Base-by-base conservation (phyloP, 2,329 filamentous ascomycete species). In the Talaromyces marneffei region DNA sequence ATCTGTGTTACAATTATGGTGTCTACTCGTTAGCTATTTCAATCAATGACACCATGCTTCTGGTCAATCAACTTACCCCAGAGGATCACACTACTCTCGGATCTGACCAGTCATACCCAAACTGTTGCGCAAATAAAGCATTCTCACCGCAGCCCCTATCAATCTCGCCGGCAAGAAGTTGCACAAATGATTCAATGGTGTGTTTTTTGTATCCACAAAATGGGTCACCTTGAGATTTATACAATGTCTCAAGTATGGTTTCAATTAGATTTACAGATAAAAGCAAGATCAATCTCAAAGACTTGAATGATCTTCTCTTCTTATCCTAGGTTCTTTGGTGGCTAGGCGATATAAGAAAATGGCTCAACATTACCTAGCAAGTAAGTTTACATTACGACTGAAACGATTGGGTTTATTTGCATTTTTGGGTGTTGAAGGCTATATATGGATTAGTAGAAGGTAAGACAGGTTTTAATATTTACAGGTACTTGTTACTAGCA, bases 81-180 rank as follows among this genome's bases (percentile, higher is more conserved):
- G 37, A 46, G 27, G 58, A 35, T 16, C 48, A 37, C n/a, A 44
- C 18, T 4, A 55, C 37, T 9, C 16, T 35, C 10, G 58, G 58
- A 35, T 60, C 58, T 12, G 18, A 37, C 20, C 58, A 48, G 37
- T 42, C 58, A 10, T 60, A 60, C 14, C 48, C 58, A 60, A 60
- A 60, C 18, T 60, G 18, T 25, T 42, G 25, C 1, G 20, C 40
- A 44, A 60, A 60, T 6, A 60, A 25, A 16, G 29, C 58, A 33
- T 60, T 60, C 29, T 60, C 58, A 4, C 58, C 58, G 31, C 54
- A 60, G 9, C 55, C 58, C 9, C 58, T 53, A 1, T 37, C 50
- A 6, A 60, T 25, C 25, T 44, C 42, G 10, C 55, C 40, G 1
- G 37, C 37, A 27, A 46, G 37, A 3, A 18, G 20, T 53, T 46